Evolutionary conservation across 2,329 filamentous ascomycete species (phyloP), one percentile per base, ranked within the genome.

Genomic region (Penicillium sp.): DNA sequence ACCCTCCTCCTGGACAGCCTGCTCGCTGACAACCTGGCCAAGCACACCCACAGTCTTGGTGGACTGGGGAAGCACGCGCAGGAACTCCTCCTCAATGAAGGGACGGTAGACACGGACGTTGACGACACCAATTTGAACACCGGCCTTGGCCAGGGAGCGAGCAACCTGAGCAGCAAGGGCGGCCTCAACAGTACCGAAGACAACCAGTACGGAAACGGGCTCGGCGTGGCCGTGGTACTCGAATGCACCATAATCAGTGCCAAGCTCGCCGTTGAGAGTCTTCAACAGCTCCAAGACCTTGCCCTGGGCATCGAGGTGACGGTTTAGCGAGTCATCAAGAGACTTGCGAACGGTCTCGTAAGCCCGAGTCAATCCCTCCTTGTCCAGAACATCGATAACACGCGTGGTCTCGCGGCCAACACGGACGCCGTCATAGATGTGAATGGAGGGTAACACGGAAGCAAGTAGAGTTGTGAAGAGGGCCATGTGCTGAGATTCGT

Each of bases 401-500:
- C 91, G 85, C 25, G 92, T 87, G 22, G 90, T 95, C 79, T 96
- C 93, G 55, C 92, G 85, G 57, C 90, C 90, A 63, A 94, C 88
- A 60, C 87, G 89, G 59, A 97, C 87, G 62, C 93, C 93, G 73
- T 97, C 93, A 73, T 95, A 96, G 68, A 93, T 87, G 76, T 97
- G 93, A 30, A 97, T 83, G 0, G 90, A 91, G n/a, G 93, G 93
- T 30, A 94, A 76, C 14, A 95, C 80, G 49, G 86, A 88, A 22
- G 93, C 90, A 63, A 96, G 81, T 26, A 96, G 80, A 3, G 92
- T 97, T 0, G 93, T 87, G 70, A 96, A 89, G n/a, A 97, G 80
- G 7, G 93, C 86, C 90, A 97, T 97, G 80, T 99, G 95, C 83
- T 99, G 95, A 52, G 90, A 85, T 81, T 99, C 95, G 69, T 96